Evolutionary conservation across 1,284 basidiomycete species (phyloP), one percentile per base, ranked within the genome.

Genomic region (Ceratobasidium sp.): DNA sequence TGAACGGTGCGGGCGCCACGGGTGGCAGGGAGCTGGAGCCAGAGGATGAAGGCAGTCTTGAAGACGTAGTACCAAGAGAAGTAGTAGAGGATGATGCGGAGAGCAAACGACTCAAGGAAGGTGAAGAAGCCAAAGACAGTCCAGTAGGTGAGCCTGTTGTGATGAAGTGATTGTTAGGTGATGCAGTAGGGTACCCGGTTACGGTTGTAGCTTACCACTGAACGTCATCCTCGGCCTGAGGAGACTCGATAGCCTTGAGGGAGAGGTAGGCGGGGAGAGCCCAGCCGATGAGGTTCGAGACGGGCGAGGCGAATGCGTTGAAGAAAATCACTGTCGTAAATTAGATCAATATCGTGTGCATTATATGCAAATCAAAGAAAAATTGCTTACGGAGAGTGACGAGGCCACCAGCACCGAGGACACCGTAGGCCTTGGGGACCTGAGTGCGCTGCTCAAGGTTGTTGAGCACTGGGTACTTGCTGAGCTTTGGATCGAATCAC

Each of bases 341-440:
- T 58, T 73, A 25, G 53, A 69, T 69, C 57, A 69, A 60, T 47
- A 29, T 52, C 34, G 13, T 22, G 20, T 43, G 20, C 22, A 10
- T 56, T 31, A 7, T 40, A 53, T 6, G 25, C 13, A 31, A 20
- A 47, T 25, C 32, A 60, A 69, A 71, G 12, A 60, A 58, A 34
- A 64, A 34, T 31, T 45, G 34, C 62, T 52, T 35, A 65, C 62
- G 84, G 76, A 90, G 76, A 69, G 83, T 79, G 76, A 91, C 78
- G 77, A 95, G 79, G 68, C 83, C 75, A 72, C 89, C 82, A 73
- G 85, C 84, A 71, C 91, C 93, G 75, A 98, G 81, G 75, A 92
- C 93, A 73, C 89, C 85, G 80, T 96, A 96, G 20, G 93, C 87
- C 87, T 98, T 98, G 75, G 96, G 96, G 50, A 98, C 82, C 77